Percentiles rank a stretch among this genome's conserved stretches.
phyloP scores from a whole-genome alignment of 441 rosid species.

The Eutrema salsugineum region DNA sequence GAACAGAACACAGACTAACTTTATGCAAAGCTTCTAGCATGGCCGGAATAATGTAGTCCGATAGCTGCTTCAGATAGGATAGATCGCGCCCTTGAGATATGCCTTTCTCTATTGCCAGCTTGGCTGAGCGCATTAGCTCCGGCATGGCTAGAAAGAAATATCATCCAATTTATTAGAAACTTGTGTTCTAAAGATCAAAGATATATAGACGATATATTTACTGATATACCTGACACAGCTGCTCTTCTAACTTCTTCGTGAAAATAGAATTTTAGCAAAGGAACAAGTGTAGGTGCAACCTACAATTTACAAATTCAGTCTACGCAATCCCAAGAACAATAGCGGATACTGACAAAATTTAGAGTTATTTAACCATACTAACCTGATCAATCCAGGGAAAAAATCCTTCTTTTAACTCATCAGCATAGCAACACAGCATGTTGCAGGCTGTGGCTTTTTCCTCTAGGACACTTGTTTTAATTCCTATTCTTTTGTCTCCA shows the following conservation, averaged over 20 bases:
- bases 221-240: slow-evolving; percentile 89
- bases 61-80: slow-evolving; percentile 84
- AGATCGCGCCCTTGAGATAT: slow-evolving; percentile 81
- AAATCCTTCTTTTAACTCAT: slow-evolving; percentile 98
- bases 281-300: slow-evolving; percentile 97
- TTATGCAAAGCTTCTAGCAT: slow-evolving; percentile 95
- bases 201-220: not conserved
- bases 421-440: slow-evolving; percentile 99
- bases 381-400: slow-evolving; percentile 99
- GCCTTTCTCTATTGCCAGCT: slow-evolving; percentile 95
- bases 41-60: slow-evolving; percentile 90
- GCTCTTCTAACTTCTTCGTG: slow-evolving; percentile 99
- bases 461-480: slow-evolving; percentile 95
- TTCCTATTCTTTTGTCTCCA: slow-evolving; percentile 98
- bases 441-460: slow-evolving; percentile 99
- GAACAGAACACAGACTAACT: slow-evolving; percentile 41
- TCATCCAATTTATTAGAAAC: slow-evolving; percentile 1
- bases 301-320: slow-evolving; percentile 29
- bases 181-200: not conserved
- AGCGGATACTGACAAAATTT: not conserved
- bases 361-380: slow-evolving; percentile 15
- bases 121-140: slow-evolving; percentile 91
- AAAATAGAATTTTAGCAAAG: slow-evolving; percentile 96
- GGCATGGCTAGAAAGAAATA: slow-evolving; percentile 75
- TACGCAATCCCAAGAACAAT: not conserved